phyloP scores from a whole-genome alignment of 345 rosid genomes.

The Sonneratia alba region DNA sequence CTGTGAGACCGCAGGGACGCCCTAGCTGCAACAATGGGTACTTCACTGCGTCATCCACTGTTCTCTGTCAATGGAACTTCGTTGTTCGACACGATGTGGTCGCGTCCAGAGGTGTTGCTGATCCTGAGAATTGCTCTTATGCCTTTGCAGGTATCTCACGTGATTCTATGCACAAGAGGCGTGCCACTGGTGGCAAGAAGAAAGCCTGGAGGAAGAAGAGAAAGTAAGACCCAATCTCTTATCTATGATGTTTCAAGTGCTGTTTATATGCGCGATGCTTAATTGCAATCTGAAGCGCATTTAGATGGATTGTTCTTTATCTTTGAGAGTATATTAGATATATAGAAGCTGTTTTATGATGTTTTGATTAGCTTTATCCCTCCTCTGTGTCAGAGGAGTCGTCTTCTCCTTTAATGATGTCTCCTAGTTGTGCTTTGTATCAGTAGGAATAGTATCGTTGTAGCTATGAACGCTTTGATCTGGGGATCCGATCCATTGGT shows the following conservation, averaged over 20 bases:
- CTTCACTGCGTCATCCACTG: background rate
- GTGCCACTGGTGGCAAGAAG: slow-evolving; percentile 91
- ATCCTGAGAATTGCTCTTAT: background rate
- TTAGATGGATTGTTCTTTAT: background rate
- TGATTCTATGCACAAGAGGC: slow-evolving; percentile 89
- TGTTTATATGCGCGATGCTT: background rate
- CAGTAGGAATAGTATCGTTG: no score
- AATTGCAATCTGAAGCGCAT: background rate
- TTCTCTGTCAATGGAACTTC: background rate
- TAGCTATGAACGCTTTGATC: no score
- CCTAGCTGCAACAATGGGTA: slow-evolving; percentile 37
- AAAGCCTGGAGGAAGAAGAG: slow-evolving; percentile 94
- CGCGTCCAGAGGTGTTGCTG: background rate
- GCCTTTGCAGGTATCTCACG: slow-evolving; percentile 55
- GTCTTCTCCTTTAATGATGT: no score
- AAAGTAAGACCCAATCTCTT: slow-evolving; percentile 27
- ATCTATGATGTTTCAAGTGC: background rate
- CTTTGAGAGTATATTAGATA: background rate
- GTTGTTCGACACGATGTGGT: background rate
- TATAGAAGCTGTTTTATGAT: background rate
- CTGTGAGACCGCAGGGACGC: slow-evolving; percentile 1
- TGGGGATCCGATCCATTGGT: no score
- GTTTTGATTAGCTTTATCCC: background rate
- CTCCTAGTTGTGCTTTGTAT: no score
- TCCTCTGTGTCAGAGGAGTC: background rate